phyloP scores from a whole-genome alignment of 192 early-diverging fungal species.

The Dissophora ornata region DNA sequence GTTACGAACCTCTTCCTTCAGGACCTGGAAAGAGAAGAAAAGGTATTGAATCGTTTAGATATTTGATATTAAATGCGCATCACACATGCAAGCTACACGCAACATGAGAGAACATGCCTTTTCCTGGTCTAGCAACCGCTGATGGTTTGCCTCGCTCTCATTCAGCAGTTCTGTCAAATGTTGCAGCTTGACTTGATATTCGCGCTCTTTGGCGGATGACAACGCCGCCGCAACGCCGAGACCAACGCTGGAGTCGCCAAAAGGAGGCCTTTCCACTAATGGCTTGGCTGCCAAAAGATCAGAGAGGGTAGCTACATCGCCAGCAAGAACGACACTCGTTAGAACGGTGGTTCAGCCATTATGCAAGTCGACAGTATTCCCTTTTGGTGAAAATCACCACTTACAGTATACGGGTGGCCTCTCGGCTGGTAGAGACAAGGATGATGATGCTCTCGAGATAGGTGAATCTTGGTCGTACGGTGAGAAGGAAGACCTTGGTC shows the following conservation, averaged over 20 bases:
- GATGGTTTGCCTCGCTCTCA: slow-evolving; percentile 65
- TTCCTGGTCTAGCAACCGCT: slow-evolving; percentile 60
- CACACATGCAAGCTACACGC: not conserved
- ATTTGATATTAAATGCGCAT: slow-evolving; percentile 20
- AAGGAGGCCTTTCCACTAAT: slow-evolving; percentile 36
- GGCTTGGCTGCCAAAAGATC: slow-evolving; percentile 53
- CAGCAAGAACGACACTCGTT: not conserved
- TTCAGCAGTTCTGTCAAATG: slow-evolving; percentile 65
- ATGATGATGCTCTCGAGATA: slow-evolving; percentile 44
- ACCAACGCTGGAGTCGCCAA: slow-evolving; percentile 17
- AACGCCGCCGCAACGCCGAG: slow-evolving; percentile 3
- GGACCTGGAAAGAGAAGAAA: slow-evolving; percentile 45
- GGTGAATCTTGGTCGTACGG: slow-evolving; percentile 38
- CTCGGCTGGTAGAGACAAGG: slow-evolving; percentile 35
- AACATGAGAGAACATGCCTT: slow-evolving; percentile 52
- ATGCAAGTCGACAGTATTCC: too few relatives aligned
- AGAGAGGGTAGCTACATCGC: slow-evolving; percentile 56
- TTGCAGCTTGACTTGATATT: slow-evolving; percentile 59
- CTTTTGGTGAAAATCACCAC: too few relatives aligned
- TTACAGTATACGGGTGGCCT: slow-evolving; percentile 45
- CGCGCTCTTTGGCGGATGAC: slow-evolving; percentile 45
- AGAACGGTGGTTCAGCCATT: not conserved
- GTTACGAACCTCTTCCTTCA: slow-evolving; percentile 72
- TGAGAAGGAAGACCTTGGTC: slow-evolving; percentile 27
- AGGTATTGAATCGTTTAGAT: too few relatives aligned